Conservation (phyloP, 1,284 basidiomycete species). For the Rhodofomes roseus region DNA sequence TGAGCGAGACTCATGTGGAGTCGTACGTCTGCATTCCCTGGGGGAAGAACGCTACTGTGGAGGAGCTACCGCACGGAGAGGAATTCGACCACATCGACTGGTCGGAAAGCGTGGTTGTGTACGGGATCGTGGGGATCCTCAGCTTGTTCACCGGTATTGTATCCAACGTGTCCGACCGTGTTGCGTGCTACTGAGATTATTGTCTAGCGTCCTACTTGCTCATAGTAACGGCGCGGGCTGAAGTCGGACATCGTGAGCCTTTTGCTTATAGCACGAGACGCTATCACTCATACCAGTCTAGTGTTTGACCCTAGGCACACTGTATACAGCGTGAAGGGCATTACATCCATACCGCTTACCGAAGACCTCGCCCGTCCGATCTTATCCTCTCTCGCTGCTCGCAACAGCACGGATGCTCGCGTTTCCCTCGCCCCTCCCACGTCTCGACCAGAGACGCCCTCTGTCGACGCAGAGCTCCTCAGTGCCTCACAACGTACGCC, state of each 20-base stretch:
- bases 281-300: constrained; percentile 23
- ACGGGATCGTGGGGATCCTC: constrained; percentile 70
- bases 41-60: constrained; percentile 55
- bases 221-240: constrained; percentile 56
- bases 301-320: constrained; percentile 58
- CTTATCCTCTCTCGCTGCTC: constrained; percentile 47
- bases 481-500: constrained; percentile 9
- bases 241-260: constrained; percentile 58
- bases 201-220: constrained; percentile 64
- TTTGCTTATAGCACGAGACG: constrained; percentile 7
- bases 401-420: constrained; percentile 40
- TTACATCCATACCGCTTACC: constrained; percentile 62
- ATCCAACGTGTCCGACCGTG: neutral
- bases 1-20: constrained; percentile 28
- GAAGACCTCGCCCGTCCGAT: constrained; percentile 53
- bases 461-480: neutral
- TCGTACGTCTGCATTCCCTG: constrained; percentile 56
- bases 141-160: constrained; percentile 63
- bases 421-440: constrained; percentile 38
- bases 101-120: constrained; percentile 53
- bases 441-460: constrained; percentile 6
- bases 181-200: constrained; percentile 4
- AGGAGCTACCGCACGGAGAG: constrained; percentile 41
- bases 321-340: constrained; percentile 63
- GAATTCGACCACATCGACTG: constrained; percentile 41